phyloP scores from a whole-genome alignment of 2,329 filamentous ascomycete species.

The Colletotrichum orbiculare region DNA sequence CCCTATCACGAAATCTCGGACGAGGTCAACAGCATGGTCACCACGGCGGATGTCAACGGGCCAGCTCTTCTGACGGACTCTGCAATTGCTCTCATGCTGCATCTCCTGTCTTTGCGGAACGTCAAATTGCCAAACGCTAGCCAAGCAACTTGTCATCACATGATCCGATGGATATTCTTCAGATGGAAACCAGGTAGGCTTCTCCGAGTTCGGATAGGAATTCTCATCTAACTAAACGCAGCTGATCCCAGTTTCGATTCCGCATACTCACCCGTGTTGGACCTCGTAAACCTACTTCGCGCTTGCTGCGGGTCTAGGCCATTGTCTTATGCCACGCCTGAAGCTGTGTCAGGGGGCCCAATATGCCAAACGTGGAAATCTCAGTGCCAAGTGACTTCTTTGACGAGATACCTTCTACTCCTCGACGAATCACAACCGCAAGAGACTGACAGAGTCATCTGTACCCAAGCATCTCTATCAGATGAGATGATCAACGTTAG shows the following conservation, averaged over 20 bases:
- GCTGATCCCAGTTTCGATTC: slow-evolving; percentile 76
- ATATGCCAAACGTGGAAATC: slow-evolving; percentile 61
- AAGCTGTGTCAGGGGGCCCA: slow-evolving; percentile 57
- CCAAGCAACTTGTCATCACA: slow-evolving; percentile 74
- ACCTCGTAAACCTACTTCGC: slow-evolving; percentile 76
- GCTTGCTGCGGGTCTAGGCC: slow-evolving; percentile 70
- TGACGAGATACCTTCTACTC: slow-evolving; percentile 67
- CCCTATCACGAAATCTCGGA: slow-evolving; percentile 74
- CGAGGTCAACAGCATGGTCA: slow-evolving; percentile 77
- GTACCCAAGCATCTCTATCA: slow-evolving; percentile 2
- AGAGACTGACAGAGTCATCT: slow-evolving; percentile 1
- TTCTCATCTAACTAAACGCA: slow-evolving; percentile 44
- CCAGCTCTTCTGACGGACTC: slow-evolving; percentile 84
- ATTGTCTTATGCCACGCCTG: slow-evolving; percentile 44
- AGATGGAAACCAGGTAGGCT: slow-evolving; percentile 83
- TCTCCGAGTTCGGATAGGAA: not conserved
- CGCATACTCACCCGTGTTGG: slow-evolving; percentile 70
- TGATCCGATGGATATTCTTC: slow-evolving; percentile 84
- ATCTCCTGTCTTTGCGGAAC: slow-evolving; percentile 74
- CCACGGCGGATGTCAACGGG: slow-evolving; percentile 83
- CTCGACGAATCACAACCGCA: slow-evolving; percentile 50
- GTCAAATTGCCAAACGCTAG: slow-evolving; percentile 76
- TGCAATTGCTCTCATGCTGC: slow-evolving; percentile 77
- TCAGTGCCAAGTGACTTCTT: slow-evolving; percentile 54
- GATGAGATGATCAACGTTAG: slow-evolving; percentile 40